A percentile compares a stretch with the other conserved stretches of the same genome.
phyloP scores from a whole-genome alignment of 495 filamentous ascomycete genomes.

The Aspergillus mulundensis region DNA sequence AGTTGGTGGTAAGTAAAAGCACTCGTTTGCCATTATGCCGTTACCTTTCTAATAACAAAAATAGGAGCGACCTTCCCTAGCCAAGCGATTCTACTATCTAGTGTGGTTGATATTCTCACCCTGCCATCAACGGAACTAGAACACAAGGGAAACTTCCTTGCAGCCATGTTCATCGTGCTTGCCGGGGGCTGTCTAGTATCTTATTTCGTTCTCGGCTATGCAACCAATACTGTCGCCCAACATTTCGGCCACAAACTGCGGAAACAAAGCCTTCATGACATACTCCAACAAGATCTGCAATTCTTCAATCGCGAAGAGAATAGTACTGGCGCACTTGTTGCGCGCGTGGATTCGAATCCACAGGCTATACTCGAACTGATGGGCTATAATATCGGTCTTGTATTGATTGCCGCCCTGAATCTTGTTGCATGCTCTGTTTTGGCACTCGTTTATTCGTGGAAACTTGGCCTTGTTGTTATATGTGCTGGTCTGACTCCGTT shows the following conservation, averaged over 20 bases:
- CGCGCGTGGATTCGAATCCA: slow-evolving; percentile 61
- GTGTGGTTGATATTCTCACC: slow-evolving; percentile 25
- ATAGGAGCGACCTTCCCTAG: slow-evolving; percentile 24
- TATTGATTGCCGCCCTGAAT: slow-evolving; percentile 60
- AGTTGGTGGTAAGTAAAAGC: too few species aligned
- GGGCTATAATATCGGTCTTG: slow-evolving; percentile 75
- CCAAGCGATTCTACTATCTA: slow-evolving; percentile 24
- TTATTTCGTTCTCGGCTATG: slow-evolving; percentile 52
- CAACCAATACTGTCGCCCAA: slow-evolving; percentile 57
- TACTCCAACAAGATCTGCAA: slow-evolving; percentile 84
- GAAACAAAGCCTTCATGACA: slow-evolving; percentile 72
- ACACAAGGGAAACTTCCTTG: slow-evolving; percentile 48
- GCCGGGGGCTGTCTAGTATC: slow-evolving; percentile 45
- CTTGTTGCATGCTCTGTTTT: slow-evolving; percentile 36
- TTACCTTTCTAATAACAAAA: too few species aligned
- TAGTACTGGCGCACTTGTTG: slow-evolving; percentile 75
- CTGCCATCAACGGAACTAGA: slow-evolving; percentile 21
- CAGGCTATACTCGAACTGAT: slow-evolving; percentile 76
- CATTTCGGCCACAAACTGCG: slow-evolving; percentile 75
- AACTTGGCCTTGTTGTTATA: slow-evolving; percentile 50
- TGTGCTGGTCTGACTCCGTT: slow-evolving; percentile 35
- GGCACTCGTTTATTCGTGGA: slow-evolving; percentile 47
- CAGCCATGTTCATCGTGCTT: slow-evolving; percentile 59
- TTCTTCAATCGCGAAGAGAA: slow-evolving; percentile 88
- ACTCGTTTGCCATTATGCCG: too few species aligned